Percentiles rank a stretch among this genome's conserved stretches.
phyloP scores from a whole-genome alignment of 148 eudicot species.

The Rhododendron vialii region DNA sequence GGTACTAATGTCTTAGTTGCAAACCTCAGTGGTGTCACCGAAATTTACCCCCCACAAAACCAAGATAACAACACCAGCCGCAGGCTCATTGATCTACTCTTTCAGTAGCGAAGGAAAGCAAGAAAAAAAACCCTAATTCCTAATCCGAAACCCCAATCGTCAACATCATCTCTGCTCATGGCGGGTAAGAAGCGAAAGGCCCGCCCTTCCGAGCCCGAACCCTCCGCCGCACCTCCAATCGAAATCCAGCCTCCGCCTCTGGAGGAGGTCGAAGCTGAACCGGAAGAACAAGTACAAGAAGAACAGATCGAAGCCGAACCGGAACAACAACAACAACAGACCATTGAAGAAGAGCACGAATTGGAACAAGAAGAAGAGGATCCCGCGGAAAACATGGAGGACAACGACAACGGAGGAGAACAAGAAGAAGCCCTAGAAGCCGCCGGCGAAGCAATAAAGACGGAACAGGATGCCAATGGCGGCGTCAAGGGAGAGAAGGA shows the following conservation, averaged over 20 bases:
- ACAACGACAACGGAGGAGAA: slow-evolving; percentile 28
- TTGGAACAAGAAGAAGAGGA: not conserved
- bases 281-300: not conserved
- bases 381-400: slow-evolving; percentile 11
- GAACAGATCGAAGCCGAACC: not conserved
- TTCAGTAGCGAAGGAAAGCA: not conserved
- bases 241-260: not conserved
- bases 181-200: not conserved
- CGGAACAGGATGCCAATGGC: slow-evolving; percentile 4
- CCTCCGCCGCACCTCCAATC: not conserved
- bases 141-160: not conserved
- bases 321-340: not conserved
- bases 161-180: not conserved
- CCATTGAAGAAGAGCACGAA: not conserved
- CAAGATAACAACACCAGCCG: not conserved
- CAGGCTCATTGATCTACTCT: not conserved
- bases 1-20: not conserved
- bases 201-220: not conserved
- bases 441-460: not conserved
- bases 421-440: slow-evolving; percentile 16
- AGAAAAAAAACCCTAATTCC: not conserved
- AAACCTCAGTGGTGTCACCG: not conserved
- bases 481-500: not conserved
- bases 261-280: not conserved
- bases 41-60: not conserved